Percentiles rank a stretch among this genome's conserved stretches.
These are phyloP conservation scores for Psilocybe cubensis DNA, from an alignment of 768 basidiomycete genomes.

Conservation along the genomic window DNA sequence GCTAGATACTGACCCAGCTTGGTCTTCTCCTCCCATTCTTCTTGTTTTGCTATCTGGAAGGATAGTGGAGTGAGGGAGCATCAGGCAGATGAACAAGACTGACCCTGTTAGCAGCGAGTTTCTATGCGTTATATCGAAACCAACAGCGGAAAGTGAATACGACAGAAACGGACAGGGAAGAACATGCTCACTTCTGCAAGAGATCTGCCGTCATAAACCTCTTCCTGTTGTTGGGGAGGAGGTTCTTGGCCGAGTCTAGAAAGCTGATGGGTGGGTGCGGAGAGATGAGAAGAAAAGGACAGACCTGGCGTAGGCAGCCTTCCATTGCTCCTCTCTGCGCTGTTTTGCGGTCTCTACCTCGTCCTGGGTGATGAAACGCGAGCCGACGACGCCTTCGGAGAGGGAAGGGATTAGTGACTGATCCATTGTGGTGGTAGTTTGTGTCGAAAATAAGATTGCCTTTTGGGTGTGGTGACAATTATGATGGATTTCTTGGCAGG, in stretches of 20 bases:
- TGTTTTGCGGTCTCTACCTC: constrained; percentile 77
- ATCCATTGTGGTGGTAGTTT: constrained; percentile 47
- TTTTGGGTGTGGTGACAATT: not conserved
- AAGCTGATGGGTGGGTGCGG: constrained; percentile 6
- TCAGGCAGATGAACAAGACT: constrained; percentile 20
- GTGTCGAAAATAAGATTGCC: constrained; percentile 13
- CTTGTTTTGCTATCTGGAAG: constrained; percentile 80
- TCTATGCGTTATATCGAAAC: constrained; percentile 57
- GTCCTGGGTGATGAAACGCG: constrained; percentile 80
- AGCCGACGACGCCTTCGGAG: constrained; percentile 73
- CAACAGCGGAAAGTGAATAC: constrained; percentile 53
- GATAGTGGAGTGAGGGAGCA: constrained; percentile 6
- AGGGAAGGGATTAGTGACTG: constrained; percentile 72
- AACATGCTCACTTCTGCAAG: constrained; percentile 77
- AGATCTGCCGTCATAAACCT: constrained; percentile 82
- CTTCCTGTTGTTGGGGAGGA: constrained; percentile 74
- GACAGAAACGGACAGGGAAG: constrained; percentile 14
- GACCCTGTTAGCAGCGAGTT: constrained; percentile 89
- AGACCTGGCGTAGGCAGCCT: constrained; percentile 85
- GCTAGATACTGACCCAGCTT: constrained; percentile 55
- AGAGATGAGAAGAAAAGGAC: not conserved
- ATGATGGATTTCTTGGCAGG: not conserved
- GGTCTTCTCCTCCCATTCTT: constrained; percentile 92
- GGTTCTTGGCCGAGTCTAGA: constrained; percentile 82
- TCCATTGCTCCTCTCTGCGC: constrained; percentile 84